These are phyloP conservation scores for Pinus albicaulis DNA, from an alignment of 75 land plant genomes.

Conservation along the genomic window DNA sequence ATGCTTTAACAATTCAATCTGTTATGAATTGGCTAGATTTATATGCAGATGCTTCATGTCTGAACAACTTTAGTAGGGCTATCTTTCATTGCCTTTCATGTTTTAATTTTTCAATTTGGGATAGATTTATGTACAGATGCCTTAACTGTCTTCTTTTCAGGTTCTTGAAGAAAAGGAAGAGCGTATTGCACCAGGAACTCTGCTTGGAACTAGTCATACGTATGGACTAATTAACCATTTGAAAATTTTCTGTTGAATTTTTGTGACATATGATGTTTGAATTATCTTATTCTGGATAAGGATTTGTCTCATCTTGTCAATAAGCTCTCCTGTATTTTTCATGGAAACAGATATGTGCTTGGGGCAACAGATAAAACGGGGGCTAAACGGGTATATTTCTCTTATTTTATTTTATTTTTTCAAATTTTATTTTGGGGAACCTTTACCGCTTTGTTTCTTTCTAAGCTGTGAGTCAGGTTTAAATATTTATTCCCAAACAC, in stretches of 20 bases:
- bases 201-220: slow-evolving; percentile 93
- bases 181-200: slow-evolving; percentile 77
- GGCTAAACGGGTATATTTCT: slow-evolving; percentile 14
- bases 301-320: no score
- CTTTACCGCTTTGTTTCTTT: no score
- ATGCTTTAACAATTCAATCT: not conserved
- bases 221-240: slow-evolving; percentile 28
- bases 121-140: not conserved
- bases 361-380: slow-evolving; percentile 13
- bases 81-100: not conserved
- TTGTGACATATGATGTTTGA: no score
- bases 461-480: no score
- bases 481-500: not conserved
- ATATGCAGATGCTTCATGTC: not conserved
- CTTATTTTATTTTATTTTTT: not conserved
- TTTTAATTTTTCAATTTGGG: no score
- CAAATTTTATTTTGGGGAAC: not conserved
- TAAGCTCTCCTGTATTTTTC: not conserved
- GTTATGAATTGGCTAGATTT: not conserved
- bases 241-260: no score
- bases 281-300: no score
- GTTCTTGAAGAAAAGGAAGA: slow-evolving; percentile 98
- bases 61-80: not conserved
- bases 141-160: slow-evolving; percentile 27
- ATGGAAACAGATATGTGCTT: slow-evolving; percentile 17